A percentile compares a stretch with the other conserved stretches of the same genome.
These are phyloP conservation scores for Botrytis fabae DNA, from an alignment of 2,329 filamentous ascomycete species.

Conservation along the genomic window DNA sequence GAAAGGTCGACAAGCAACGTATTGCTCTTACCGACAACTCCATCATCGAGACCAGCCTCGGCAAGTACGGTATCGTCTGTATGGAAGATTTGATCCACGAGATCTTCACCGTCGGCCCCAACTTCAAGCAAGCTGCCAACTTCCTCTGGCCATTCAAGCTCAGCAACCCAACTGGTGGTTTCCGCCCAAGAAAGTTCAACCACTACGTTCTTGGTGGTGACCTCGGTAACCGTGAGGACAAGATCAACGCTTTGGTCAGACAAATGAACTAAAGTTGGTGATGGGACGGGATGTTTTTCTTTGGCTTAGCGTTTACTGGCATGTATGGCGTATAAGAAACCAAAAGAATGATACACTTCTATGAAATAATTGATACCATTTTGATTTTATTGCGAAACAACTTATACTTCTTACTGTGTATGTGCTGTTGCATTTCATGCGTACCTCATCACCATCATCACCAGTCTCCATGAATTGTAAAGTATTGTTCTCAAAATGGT, in stretches of 20 bases:
- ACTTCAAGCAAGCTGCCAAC: constrained; percentile 99
- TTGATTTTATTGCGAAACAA: constrained; percentile 12
- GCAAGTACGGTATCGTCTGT: constrained; percentile 98
- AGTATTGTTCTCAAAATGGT: background rate
- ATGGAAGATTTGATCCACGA: constrained; percentile 99
- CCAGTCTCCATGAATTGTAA: background rate
- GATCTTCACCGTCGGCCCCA: constrained; percentile 97
- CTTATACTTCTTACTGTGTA: background rate
- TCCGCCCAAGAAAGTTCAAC: constrained; percentile 86
- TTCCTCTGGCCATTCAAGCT: constrained; percentile 99
- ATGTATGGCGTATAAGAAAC: constrained; percentile 34
- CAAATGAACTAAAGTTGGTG: constrained; percentile 26
- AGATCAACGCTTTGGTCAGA: constrained; percentile 30
- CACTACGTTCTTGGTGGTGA: constrained; percentile 71
- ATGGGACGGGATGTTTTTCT: constrained; percentile 28
- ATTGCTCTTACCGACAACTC: constrained; percentile 95
- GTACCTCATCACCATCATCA: background rate
- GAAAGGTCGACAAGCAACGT: constrained; percentile 98
- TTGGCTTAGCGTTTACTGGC: constrained; percentile 28
- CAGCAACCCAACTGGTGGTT: constrained; percentile 95
- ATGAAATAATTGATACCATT: constrained; percentile 21
- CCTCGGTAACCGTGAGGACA: constrained; percentile 96
- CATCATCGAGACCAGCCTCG: constrained; percentile 94
- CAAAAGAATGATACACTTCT: constrained; percentile 28
- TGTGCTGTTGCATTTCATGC: background rate